Base-by-base conservation (phyloP, 352 stramenopile species). In the Globisporangium rhizosaccharum region DNA sequence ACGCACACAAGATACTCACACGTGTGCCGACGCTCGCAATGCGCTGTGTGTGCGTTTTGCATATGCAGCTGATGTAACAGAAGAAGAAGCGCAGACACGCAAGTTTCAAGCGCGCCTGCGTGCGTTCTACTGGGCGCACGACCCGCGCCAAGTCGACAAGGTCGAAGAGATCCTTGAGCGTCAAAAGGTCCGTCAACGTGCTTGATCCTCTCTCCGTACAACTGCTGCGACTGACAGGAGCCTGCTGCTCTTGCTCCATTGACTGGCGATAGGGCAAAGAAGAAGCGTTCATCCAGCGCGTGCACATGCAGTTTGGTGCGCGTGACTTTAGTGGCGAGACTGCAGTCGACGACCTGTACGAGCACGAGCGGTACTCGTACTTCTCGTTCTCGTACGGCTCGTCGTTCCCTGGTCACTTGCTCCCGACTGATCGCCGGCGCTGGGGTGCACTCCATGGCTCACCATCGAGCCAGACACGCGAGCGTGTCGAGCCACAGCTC, bases 331-430 rank as follows among this genome's bases (percentile, higher is more conserved):
- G 73, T 46, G 79, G 78, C 9, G 78, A 92, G 59, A 63, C 72
- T 36, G 79, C 78, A 2, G 66, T 90, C 8, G 82, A 92, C 62
- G 82, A 89, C 42, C 63, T 88, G 26, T 92, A 90, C 65, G 82
- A 92, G 61, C 79, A 92, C 56, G 72, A 90, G 57, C 73, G 82
- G n/a, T 92, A 90, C 65, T 90, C 82, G 51, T 90, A 87, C 33
- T 56, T 90, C 41, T 86, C 74, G 36, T 89, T 89, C 53, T 88
- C 79, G 30, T 90, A 76, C 72, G 80, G 82, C 2, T 82, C 76
- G 10, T 81, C 76, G 15, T 88, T 78, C 41, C 82, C 82, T 17
- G 78, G 83, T 0, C 83, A 92, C 52, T 67, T 92, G 50, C 66
- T 90, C 51, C 75, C 75, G 12, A 88, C 79, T 1, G 83, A 91